Evolutionary conservation across 768 basidiomycete genomes (phyloP).

Genomic region (Boletus sensibilis): DNA sequence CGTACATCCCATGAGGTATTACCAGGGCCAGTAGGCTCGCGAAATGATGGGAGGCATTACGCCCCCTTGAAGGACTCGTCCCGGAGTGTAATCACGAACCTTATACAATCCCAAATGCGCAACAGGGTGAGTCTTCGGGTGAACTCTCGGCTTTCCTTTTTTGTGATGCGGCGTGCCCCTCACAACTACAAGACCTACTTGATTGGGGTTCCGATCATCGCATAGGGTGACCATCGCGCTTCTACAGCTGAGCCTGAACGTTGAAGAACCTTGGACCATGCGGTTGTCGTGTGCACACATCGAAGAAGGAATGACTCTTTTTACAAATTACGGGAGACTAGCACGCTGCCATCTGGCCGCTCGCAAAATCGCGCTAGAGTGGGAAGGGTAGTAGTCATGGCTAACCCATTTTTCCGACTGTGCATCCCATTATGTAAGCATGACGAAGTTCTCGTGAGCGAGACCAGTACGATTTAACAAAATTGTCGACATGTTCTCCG

Average conservation of each 20-base stretch:
- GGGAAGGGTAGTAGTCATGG: too few species aligned
- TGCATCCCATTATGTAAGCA: slow-evolving; percentile 8
- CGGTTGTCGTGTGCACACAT: slow-evolving; percentile 10
- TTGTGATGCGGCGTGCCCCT: neutral
- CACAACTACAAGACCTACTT: slow-evolving; percentile 13
- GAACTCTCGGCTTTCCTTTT: neutral
- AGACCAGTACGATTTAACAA: too few species aligned
- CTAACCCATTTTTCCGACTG: neutral
- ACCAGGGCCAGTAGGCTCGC: slow-evolving; percentile 12
- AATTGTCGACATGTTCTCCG: slow-evolving; percentile 33
- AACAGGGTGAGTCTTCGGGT: neutral
- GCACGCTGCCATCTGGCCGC: neutral
- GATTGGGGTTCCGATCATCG: slow-evolving; percentile 14
- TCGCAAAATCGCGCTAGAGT: too few species aligned
- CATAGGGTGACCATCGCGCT: neutral
- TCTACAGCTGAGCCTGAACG: neutral
- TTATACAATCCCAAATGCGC: neutral
- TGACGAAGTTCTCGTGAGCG: neutral
- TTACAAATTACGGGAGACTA: neutral
- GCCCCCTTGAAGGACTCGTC: neutral
- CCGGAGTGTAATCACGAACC: slow-evolving; percentile 4
- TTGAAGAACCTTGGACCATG: slow-evolving; percentile 9
- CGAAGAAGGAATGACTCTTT: too few species aligned
- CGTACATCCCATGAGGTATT: neutral
- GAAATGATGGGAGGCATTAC: neutral